phyloP scores from a whole-genome alignment of 306 rosid species.

The Dryas alaskensis region DNA sequence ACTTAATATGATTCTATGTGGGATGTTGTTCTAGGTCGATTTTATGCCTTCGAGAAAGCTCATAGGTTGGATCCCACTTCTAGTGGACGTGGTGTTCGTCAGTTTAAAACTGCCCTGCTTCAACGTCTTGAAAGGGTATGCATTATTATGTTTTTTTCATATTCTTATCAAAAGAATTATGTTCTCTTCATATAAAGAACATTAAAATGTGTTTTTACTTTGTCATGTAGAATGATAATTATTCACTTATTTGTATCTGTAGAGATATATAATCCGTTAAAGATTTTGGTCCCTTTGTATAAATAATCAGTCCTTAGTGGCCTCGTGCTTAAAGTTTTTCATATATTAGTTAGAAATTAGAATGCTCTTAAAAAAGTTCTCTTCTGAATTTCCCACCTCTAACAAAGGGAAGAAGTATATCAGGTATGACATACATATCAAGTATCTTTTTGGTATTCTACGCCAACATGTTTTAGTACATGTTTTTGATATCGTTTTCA shows the following conservation, averaged over 20 bases:
- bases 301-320: not conserved
- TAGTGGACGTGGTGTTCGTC: slow-evolving; percentile 97
- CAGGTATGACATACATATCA: not conserved
- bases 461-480: too few relatives aligned
- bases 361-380: not conserved
- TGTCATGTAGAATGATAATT: not conserved
- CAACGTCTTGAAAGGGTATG: slow-evolving; percentile 95
- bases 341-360: not conserved
- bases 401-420: not conserved
- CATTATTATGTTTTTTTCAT: not conserved
- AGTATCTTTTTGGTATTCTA: too few relatives aligned
- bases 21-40: slow-evolving; percentile 63
- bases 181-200: not conserved
- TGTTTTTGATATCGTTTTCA: not conserved
- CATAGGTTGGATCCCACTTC: slow-evolving; percentile 97
- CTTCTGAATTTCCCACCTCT: not conserved
- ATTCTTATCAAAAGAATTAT: not conserved
- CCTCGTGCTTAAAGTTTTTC: not conserved
- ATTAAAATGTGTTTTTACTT: not conserved
- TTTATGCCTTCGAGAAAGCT: slow-evolving; percentile 97
- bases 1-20: not conserved
- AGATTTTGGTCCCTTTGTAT: not conserved
- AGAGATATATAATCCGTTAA: not conserved
- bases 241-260: not conserved
- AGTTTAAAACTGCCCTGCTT: slow-evolving; percentile 93